Evolutionary conservation across 2,329 filamentous ascomycete genomes (phyloP), one percentile per base, ranked within the genome.

Genomic region (Colletotrichum gigasporum): DNA sequence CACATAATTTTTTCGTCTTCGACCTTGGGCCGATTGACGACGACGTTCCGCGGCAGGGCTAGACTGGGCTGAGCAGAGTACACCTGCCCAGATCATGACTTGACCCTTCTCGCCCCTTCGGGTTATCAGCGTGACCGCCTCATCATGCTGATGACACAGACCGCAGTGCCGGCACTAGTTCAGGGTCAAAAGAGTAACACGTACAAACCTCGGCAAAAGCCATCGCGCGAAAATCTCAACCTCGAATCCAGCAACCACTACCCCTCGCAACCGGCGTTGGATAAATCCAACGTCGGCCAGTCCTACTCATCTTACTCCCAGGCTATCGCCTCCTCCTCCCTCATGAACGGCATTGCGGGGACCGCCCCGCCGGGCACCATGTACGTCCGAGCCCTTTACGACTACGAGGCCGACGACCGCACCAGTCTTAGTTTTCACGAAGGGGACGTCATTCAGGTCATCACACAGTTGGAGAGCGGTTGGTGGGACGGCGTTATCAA

Each of bases 401-500:
- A 97, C 82, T 99, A 98, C 82, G 93, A 97, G 75, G 93, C 96
- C 73, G 95, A 99, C 80, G 96, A 99, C 79, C 90, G 93, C 72
- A 98, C 95, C 48, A 97, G 94, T 81, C 82, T 99, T 75, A 98
- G 94, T 80, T 99, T 99, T 79, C 93, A 93, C 72, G 92, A 97
- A 77, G 96, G 96, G 73, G 96, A 99, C 80, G 90, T 98, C 70
- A 99, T 99, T 72, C 95, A 98, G 80, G 96, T 99, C 71, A 95
- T 99, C 72, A 99, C 96, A 55, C 95, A 97, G 80, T 35, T 68
- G 34, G 96, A 99, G 78, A 98, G 94, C 73, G 96, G 96, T 60
- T 99, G 96, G 96, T 99, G 96, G 96, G 96, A 99, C 80, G 96
- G 96, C 50, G 93, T 99, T 59, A 97, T 99, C 76, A 96, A 97